phyloP scores from a whole-genome alignment of 768 basidiomycete species.

The Russula earlei region DNA sequence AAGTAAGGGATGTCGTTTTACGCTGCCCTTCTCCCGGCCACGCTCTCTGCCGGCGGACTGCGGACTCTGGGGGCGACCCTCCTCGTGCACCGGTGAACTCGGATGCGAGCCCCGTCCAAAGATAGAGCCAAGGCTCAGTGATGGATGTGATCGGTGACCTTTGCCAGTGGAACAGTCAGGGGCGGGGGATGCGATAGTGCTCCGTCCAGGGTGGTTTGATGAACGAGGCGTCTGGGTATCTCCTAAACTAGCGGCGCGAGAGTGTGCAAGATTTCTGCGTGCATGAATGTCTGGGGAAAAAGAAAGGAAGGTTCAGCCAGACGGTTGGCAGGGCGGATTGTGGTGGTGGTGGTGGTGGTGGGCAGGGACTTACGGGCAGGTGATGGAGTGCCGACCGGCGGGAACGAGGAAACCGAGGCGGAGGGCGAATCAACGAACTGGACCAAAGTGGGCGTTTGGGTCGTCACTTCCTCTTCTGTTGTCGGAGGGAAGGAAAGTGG shows the following conservation, averaged over 20 bases:
- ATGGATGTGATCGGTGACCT: not conserved
- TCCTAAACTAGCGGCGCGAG: not conserved
- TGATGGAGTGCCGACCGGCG: not conserved
- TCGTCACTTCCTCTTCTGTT: conserved; percentile 1
- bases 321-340: not conserved
- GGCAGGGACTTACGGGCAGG: not conserved
- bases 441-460: not conserved
- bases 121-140: conserved; percentile 4
- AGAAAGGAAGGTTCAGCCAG: not conserved
- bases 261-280: not conserved
- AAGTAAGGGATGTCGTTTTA: conserved; percentile 24
- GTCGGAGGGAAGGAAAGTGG: conserved; percentile 26
- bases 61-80: conserved; percentile 21
- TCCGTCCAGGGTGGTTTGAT: not conserved
- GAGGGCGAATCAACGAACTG: not conserved
- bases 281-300: not conserved
- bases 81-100: not conserved
- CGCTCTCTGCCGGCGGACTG: conserved; percentile 24
- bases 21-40: conserved; percentile 18
- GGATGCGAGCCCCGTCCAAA: conserved; percentile 7
- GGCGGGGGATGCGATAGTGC: not conserved
- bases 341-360: too few relatives aligned
- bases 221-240: not conserved
- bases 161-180: not conserved
- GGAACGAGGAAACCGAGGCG: not conserved